Evolutionary conservation across 805 yeast species (phyloP), one percentile per base, ranked within the genome.

Genomic region (Wilhelminamyces savonicus): DNA sequence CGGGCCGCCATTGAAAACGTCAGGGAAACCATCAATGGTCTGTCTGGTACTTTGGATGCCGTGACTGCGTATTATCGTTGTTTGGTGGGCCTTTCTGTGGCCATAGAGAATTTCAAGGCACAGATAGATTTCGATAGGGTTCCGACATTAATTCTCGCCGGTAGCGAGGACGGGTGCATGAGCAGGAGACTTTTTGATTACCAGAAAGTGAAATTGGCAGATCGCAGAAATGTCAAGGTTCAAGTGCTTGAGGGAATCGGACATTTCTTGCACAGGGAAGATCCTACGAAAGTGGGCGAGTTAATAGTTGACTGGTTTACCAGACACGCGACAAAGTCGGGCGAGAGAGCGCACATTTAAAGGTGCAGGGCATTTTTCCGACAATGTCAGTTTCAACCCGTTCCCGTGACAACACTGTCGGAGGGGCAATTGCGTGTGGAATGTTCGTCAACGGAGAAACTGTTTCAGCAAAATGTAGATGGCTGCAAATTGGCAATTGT

Each of bases 131-230:
- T 56, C 29, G 41, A 41, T 13, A 45, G 49, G 32, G 67, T 60
- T 14, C 69, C 69, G 2, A 50, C 62, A 5, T 44, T 57, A 26
- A 36, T 62, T n/a, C 23, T 62, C 12, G 61, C 61, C 3, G 69
- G 68, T 1, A 49, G 37, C n/a, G 37, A 41, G n/a, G 69, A 63
- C 35, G 57, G 63, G 19, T 62, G 69, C 43, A 62, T 63, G 66
- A 27, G 41, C 27, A 35, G 37, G 14, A 33, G 42, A 11, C 24
- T 62, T 13, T 55, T 41, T 29, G 51, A 50, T 21, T 36, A 52
- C 27, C 60, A 54, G 29, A 34, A 39, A 27, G 31, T 21, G 7
- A 40, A 40, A 29, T 37, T 54, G 7, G 34, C 35, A 14, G 44
- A 40, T 12, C 28, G 28, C 4, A 26, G 27, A 16, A 47, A 49